These are phyloP conservation scores for Beauveria sp. DNA, from an alignment of 2,329 filamentous ascomycete genomes.

Conservation along the genomic window DNA sequence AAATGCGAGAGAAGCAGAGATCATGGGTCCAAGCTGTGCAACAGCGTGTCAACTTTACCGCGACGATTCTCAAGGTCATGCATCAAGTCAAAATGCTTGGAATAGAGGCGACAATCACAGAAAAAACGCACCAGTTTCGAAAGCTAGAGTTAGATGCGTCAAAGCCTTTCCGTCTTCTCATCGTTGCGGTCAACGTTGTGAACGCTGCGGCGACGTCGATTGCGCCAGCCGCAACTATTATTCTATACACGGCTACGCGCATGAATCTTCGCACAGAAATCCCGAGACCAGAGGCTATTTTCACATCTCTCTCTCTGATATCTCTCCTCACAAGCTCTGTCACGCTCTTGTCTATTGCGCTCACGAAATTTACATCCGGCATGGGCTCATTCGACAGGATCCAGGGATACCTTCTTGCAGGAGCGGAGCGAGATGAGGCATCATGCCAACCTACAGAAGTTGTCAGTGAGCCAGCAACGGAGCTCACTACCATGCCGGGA, in stretches of 20 bases:
- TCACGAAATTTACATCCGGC: neutral
- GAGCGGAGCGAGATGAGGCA: neutral
- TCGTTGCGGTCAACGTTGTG: constrained; percentile 2
- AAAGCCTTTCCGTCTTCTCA: constrained; percentile 1
- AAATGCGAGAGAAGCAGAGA: constrained; percentile 1
- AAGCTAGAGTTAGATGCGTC: constrained; percentile 1
- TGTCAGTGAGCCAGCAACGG: neutral
- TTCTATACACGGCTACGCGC: neutral
- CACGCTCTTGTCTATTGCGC: neutral
- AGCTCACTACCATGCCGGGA: neutral
- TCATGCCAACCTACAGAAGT: neutral
- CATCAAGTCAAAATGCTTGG: constrained; percentile 1
- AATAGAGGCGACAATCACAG: neutral
- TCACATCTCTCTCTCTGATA: neutral
- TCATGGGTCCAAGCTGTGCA: neutral
- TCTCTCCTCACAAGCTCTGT: neutral
- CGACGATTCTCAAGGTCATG: constrained; percentile 1
- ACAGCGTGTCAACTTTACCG: constrained; percentile 2
- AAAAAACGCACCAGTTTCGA: constrained; percentile 3
- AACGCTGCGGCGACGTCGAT: neutral
- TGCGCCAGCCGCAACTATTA: neutral
- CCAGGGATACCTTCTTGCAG: neutral
- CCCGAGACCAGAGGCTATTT: neutral
- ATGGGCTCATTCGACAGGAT: constrained; percentile 5
- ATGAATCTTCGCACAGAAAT: neutral